phyloP scores from a whole-genome alignment of 768 basidiomycete species.

The Filobasidium floriforme region DNA sequence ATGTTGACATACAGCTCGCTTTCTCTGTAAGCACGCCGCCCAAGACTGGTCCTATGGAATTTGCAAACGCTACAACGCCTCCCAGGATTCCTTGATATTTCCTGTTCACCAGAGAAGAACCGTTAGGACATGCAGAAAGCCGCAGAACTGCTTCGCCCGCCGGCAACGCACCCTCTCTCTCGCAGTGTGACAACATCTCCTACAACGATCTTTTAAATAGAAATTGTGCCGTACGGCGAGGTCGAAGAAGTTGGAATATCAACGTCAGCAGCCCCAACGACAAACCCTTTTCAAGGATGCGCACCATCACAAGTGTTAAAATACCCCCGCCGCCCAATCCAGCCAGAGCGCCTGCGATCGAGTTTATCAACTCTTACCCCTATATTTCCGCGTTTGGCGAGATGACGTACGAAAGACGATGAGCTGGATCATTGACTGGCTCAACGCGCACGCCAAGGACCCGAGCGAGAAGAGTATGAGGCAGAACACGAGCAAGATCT shows the following conservation, averaged over 20 bases:
- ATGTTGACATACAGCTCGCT: conserved; percentile 46
- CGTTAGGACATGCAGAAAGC: no score
- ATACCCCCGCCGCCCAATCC: conserved; percentile 24
- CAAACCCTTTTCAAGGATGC: no score
- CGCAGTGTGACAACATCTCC: conserved; percentile 66
- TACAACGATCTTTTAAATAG: no score
- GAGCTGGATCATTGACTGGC: conserved; percentile 58
- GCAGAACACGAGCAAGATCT: conserved; percentile 54
- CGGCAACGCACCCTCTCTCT: conserved; percentile 44
- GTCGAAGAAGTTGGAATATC: no score
- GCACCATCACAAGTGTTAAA: conserved; percentile 26
- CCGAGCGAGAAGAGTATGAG: conserved; percentile 63
- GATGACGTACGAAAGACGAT: conserved; percentile 54
- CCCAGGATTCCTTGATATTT: conserved; percentile 73
- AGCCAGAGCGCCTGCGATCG: conserved; percentile 41
- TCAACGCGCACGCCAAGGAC: conserved; percentile 60
- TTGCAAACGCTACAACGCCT: conserved; percentile 56
- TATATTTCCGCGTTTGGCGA: background rate
- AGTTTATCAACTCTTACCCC: no score
- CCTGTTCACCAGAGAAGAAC: no score
- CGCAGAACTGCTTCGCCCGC: no score
- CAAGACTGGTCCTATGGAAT: conserved; percentile 60
- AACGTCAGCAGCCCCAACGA: no score
- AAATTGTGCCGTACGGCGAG: no score
- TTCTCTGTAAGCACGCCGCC: conserved; percentile 61